A percentile compares a stretch with the other conserved stretches of the same genome.
phyloP scores from a whole-genome alignment of 345 rosid genomes.

The Eucalyptus coolabah region DNA sequence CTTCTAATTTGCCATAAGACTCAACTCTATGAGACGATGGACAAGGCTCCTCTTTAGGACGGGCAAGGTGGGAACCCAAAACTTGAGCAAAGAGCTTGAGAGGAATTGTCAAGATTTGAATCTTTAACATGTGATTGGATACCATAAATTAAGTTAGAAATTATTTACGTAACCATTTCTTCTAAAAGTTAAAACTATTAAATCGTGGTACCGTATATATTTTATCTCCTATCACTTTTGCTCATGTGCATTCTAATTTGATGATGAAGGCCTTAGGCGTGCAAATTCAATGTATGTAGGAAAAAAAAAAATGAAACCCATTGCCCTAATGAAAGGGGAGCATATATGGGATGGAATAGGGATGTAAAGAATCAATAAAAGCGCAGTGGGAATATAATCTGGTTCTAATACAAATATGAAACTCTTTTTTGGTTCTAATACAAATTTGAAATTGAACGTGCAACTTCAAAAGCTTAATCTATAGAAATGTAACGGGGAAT shows the following conservation, averaged over 20 bases:
- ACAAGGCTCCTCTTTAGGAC: neutral
- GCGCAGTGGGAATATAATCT: neutral
- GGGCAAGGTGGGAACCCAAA: neutral
- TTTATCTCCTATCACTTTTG: neutral
- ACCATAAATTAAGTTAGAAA: neutral
- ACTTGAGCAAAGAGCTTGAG: neutral
- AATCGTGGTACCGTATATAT: neutral
- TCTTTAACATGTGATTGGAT: neutral
- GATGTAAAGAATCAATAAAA: neutral
- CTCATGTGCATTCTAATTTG: neutral
- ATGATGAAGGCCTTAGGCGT: neutral
- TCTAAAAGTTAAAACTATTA: neutral
- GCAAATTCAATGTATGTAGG: neutral
- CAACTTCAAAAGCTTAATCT: neutral
- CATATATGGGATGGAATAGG: neutral
- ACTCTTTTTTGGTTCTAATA: neutral
- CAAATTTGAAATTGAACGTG: neutral
- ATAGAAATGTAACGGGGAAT: neutral
- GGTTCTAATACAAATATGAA: neutral
- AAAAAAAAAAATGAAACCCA: neutral
- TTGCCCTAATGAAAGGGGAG: neutral
- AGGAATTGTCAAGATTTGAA: neutral
- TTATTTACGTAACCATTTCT: neutral
- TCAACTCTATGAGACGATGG: neutral
- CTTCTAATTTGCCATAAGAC: neutral